phyloP scores from a whole-genome alignment of 805 yeast species.

The Kluyveromyces starmeri region DNA sequence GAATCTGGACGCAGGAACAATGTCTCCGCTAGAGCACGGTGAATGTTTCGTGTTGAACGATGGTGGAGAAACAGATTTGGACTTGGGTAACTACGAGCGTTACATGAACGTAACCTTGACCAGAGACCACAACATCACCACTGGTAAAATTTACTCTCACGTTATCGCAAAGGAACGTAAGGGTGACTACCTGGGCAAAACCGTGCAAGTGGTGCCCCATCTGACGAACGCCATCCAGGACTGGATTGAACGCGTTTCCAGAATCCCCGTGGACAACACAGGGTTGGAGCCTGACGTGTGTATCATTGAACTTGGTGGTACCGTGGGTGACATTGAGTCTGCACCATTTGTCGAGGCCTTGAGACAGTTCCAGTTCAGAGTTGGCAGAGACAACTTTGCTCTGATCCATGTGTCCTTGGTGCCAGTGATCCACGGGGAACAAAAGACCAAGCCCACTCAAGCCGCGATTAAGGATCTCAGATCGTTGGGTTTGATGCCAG shows the following conservation, averaged over 20 bases:
- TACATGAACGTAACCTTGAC: constrained; percentile 90
- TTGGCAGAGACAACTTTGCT: constrained; percentile 88
- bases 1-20: constrained; percentile 99
- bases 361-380: constrained; percentile 97
- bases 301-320: constrained; percentile 96
- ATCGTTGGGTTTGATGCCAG: constrained; percentile 89
- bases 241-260: constrained; percentile 93
- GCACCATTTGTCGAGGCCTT: constrained; percentile 99
- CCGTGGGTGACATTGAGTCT: constrained; percentile 97
- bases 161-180: constrained; percentile 92
- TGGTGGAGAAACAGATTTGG: constrained; percentile 98
- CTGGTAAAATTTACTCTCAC: constrained; percentile 92
- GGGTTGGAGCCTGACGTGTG: constrained; percentile 92
- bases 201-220: constrained; percentile 99
- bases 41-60: constrained; percentile 97
- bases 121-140: constrained; percentile 91
- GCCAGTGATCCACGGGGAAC: constrained; percentile 97
- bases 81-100: constrained; percentile 96
- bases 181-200: constrained; percentile 96
- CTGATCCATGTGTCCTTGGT: constrained; percentile 94
- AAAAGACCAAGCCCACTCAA: constrained; percentile 98
- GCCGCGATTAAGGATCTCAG: constrained; percentile 97
- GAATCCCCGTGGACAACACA: constrained; percentile 82
- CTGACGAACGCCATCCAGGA: constrained; percentile 95
- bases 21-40: constrained; percentile 99